Evolutionary conservation across 1,284 basidiomycete genomes (phyloP), one percentile per base, ranked within the genome.

Genomic region (Ustilago bromivora): DNA sequence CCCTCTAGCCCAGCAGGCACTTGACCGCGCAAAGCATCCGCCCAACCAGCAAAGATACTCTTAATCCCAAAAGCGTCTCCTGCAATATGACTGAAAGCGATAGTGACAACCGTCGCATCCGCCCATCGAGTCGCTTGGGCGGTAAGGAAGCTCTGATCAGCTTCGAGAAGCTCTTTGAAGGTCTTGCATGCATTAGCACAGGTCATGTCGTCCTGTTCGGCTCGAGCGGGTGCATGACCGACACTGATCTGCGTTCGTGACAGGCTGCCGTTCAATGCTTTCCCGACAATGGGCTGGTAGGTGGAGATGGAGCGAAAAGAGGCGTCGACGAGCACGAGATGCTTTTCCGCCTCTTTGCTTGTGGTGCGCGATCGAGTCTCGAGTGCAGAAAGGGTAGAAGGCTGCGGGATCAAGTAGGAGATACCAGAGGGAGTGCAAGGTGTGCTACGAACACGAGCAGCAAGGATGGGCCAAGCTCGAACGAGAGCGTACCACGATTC

Each of bases 391-490:
- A 66, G 49, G 17, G 47, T 62, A 1, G 13, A 11, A 11, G 55
- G 56, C 2, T 60, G 56, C 3, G 69, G 69, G 6, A 66, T 34
- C 2, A 66, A 55, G 51, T 41, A 71, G 5, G 59, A 54, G 0
- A 71, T 49, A 0, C 69, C 69, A 0, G 62, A 61, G 2, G 63
- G 63, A 3, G 69, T 62, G 23, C 40, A 40, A 2, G 63, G 69
- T 0, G 55, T 61, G 4, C 55, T n/a, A 8, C 69, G 62, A n/a
- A 71, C 38, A 8, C 69, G 62, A 10, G 69, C 63, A 6, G 69
- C 69, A 15, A 71, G 56, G 35, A 71, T 55, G 4, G 69, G 69
- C 69, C 69, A 71, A 12, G 34, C n/a, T 7, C 63, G 55, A 4
- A 71, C 69, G 4, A 71, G 56, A 11, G 54, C 28, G 19, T 62